phyloP scores from a whole-genome alignment of 805 yeast genomes.

The Danielia reshetovae region DNA sequence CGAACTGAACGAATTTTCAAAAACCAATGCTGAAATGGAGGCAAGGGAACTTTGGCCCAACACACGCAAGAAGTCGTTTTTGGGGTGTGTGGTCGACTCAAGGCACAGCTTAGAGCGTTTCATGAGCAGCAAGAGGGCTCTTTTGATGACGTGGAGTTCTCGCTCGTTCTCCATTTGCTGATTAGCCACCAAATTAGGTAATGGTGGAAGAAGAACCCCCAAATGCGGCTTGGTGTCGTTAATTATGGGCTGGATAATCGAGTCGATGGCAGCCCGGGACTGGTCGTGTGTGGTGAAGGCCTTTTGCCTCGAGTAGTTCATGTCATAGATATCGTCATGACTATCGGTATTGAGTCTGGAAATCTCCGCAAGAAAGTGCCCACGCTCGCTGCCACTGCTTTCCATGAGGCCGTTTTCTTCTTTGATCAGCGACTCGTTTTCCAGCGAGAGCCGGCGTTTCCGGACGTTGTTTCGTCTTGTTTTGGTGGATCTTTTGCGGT shows the following conservation, averaged over 20 bases:
- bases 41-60: constrained; percentile 57
- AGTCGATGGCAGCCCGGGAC: constrained; percentile 45
- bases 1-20: constrained; percentile 59
- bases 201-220: constrained; percentile 9
- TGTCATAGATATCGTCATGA: constrained; percentile 30
- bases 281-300: constrained; percentile 29
- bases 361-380: constrained; percentile 31
- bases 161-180: constrained; percentile 9
- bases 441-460: constrained; percentile 7
- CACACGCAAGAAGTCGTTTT: constrained; percentile 38
- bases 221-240: not conserved
- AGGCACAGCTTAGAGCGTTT: constrained; percentile 63
- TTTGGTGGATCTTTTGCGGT: constrained; percentile 62
- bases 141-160: constrained; percentile 7
- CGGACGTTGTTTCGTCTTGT: constrained; percentile 15
- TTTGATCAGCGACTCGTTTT: not conserved
- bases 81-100: constrained; percentile 34
- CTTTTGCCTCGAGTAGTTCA: constrained; percentile 30
- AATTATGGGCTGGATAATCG: constrained; percentile 39
- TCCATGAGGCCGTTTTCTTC: constrained; percentile 1
- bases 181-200: constrained; percentile 3
- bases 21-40: constrained; percentile 54
- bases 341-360: constrained; percentile 31
- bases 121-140: constrained; percentile 25
- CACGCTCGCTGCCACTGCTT: constrained; percentile 1